phyloP scores from a whole-genome alignment of 176 grass and related monocot genomes.

The Ensete glaucum region DNA sequence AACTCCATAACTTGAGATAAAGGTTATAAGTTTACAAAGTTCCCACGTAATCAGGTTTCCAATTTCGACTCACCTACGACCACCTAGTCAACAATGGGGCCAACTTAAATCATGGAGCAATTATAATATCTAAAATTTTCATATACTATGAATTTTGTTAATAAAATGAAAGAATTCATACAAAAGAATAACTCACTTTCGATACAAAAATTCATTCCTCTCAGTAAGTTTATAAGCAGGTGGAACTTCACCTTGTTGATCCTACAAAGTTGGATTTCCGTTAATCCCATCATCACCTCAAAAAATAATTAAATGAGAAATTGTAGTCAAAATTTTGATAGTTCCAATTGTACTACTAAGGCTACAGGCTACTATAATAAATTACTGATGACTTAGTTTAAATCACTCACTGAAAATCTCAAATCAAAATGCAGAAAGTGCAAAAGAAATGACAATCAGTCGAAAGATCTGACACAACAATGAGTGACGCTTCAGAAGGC shows the following conservation, averaged over 20 bases:
- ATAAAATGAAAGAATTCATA: neutral
- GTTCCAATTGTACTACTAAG: neutral
- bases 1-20: too few relatives aligned
- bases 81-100: neutral
- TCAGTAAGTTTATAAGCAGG: conserved; percentile 72
- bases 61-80: neutral
- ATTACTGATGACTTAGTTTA: too few relatives aligned
- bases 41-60: neutral
- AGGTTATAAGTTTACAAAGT: neutral
- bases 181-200: conserved; percentile 36
- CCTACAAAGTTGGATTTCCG: conserved; percentile 22
- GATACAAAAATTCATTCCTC: conserved; percentile 66
- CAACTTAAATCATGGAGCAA: neutral
- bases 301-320: neutral
- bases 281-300: neutral
- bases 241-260: conserved; percentile 27
- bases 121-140: neutral
- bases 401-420: too few relatives aligned
- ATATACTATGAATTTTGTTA: neutral
- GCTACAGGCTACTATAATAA: neutral
- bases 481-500: too few relatives aligned
- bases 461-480: too few relatives aligned
- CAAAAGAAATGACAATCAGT: too few relatives aligned
- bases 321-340: neutral
- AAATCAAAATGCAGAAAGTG: too few relatives aligned